phyloP scores from a whole-genome alignment of 305 asterid species.

The Caryopteris hybrid region DNA sequence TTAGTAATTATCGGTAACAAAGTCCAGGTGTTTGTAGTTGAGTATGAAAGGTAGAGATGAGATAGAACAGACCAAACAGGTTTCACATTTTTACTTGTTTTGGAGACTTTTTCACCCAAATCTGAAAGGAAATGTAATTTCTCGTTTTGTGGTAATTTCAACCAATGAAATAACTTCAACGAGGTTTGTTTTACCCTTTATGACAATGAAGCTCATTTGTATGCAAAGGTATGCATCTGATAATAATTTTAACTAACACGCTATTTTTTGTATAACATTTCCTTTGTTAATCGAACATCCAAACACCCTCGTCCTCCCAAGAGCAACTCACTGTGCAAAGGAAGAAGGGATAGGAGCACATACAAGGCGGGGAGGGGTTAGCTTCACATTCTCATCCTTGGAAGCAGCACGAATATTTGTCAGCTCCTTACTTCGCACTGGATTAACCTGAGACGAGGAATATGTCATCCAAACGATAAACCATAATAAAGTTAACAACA shows the following conservation, averaged over 20 bases:
- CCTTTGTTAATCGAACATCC: neutral
- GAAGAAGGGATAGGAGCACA: constrained; percentile 23
- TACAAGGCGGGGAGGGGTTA: constrained; percentile 97
- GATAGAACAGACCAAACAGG: neutral
- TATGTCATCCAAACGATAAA: constrained; percentile 10
- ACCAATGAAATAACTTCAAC: neutral
- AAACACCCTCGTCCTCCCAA: neutral
- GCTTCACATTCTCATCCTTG: constrained; percentile 90
- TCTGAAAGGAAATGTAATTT: neutral
- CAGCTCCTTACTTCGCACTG: constrained; percentile 79
- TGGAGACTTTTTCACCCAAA: neutral
- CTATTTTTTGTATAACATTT: neutral
- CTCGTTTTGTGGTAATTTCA: neutral
- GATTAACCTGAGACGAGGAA: constrained; percentile 65
- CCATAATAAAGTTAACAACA: neutral
- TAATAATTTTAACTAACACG: neutral
- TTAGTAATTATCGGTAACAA: neutral
- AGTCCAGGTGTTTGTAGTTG: neutral
- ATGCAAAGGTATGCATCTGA: neutral
- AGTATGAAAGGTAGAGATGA: neutral
- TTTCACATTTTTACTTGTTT: neutral
- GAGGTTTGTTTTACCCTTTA: neutral
- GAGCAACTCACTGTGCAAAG: neutral
- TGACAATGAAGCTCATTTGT: neutral
- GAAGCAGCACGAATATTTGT: constrained; percentile 74